Evolutionary conservation across 495 filamentous ascomycete species (phyloP), one percentile per base, ranked within the genome.

Genomic region (Penicillium bovifimosum): DNA sequence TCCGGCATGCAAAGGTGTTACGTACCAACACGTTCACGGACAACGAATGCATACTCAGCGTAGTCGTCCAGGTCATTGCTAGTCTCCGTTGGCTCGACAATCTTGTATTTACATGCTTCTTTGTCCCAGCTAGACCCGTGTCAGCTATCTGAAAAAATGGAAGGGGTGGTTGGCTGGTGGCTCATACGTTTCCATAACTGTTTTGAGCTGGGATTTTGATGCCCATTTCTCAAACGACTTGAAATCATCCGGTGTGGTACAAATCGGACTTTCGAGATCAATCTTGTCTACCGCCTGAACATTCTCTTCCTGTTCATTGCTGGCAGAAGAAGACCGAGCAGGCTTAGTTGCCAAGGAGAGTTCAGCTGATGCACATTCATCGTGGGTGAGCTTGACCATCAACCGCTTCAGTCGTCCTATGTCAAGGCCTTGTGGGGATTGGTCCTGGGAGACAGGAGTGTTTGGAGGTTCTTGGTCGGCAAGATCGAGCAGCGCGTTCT

Each of bases 101-200:
- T 57, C 47, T 56, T 64, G 55, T 64, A 64, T 64, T 55, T 64
- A 35, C 53, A 58, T 34, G 55, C 46, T 33, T 59, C 56, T 62
- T 62, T 64, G 55, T 64, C 58, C 61, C 46, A 61, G 10, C 61
- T 64, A 59, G 20, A 59, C 31, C 42, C 16, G 14, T 29, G 49
- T 60, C 52, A 61, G 51, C 47, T 16, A 46, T 55, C 16, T 47
- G 10, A 51, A 50, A 41, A 42, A 41, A 26, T 35, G 35, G 39
- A 55, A 50, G 48, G 34, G 45, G 43, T 33, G 42, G 14, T 47
- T 38, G 46, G 44, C 16, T 49, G 40, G 55, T 40, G 40, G 47
- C 49, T 34, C 41, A 51, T 58, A 55, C 56, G 29, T 55, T 64
- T 64, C 61, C 28, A 58, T n/a, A 20, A 60, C 36, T 31, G 40